Base-by-base conservation (phyloP, 2,329 filamentous ascomycete genomes). In the Didymella segeticola region DNA sequence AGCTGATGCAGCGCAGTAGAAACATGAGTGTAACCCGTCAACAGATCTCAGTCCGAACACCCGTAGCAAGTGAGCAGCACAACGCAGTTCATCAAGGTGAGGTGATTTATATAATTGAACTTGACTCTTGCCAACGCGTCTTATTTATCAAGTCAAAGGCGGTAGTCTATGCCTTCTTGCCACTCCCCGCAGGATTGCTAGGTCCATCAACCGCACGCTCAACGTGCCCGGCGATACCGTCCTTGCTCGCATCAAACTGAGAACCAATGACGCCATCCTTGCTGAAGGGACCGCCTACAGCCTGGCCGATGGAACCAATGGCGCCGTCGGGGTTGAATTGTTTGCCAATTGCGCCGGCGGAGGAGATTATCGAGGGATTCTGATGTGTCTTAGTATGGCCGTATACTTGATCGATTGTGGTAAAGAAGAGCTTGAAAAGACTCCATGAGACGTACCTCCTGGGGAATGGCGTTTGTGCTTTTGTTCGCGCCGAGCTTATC, bases 221-320 rank as follows among this genome's bases (percentile, higher is more conserved):
- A 0, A 85, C 79, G 4, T 78, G 77, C 1, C 83, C 83, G 2
- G 82, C 83, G 23, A 86, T 78, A 5, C 74, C 76, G 15, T 82
- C 82, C 37, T 82, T 79, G 0, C 76, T 66, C 0, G 82, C 84
- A 59, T 78, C 71, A 60, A 86, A 86, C 57, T 83, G 81, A 50
- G 80, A 81, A 17, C 83, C 83, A 49, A 86, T 78, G 8, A 76
- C 63, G 0, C 83, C 82, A 2, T 84, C 79, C 60, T 82, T 82
- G 56, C 55, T 61, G 8, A 73, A 65, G 6, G 68, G 70, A 0
- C 83, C 70, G 2, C 70, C 82, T 7, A 85, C 72, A 53, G 77
- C 78, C 66, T 83, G 74, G 0, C 78, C 81, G 2, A 77, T 72
- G 10, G 80, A 77, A 6, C 83, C 82, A n/a, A 85, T 68, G 0